Conservation (phyloP, 2,329 filamentous ascomycete genomes). For the Phaeomoniella chlamydospora region DNA sequence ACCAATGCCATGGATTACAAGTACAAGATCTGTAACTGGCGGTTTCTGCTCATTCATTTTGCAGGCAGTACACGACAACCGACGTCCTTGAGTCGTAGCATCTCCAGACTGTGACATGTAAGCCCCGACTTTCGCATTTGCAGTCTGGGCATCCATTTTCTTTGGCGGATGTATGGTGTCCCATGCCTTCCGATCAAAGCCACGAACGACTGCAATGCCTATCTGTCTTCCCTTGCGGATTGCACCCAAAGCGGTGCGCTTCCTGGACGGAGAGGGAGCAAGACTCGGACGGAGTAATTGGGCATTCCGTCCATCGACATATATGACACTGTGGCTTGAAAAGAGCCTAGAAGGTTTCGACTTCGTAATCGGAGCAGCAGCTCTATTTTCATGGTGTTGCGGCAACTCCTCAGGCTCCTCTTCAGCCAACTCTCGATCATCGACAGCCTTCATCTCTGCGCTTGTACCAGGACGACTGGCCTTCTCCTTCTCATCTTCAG, state of each 20-base stretch:
- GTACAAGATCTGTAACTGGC: slow-evolving; percentile 70
- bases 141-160: slow-evolving; percentile 22
- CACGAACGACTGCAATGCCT: slow-evolving; percentile 75
- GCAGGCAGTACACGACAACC: slow-evolving; percentile 41
- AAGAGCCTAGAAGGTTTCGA: slow-evolving; percentile 43
- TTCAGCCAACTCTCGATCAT: slow-evolving; percentile 1
- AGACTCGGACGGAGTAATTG: slow-evolving; percentile 78
- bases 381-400: slow-evolving; percentile 21
- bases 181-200: slow-evolving; percentile 71
- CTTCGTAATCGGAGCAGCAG: slow-evolving; percentile 23
- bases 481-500: slow-evolving; percentile 33
- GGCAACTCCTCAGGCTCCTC: slow-evolving; percentile 5
- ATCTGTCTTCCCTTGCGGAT: slow-evolving; percentile 73
- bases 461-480: slow-evolving; percentile 19
- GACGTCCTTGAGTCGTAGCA: slow-evolving; percentile 8
- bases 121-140: slow-evolving; percentile 19
- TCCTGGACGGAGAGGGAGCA: slow-evolving; percentile 72
- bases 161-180: slow-evolving; percentile 50
- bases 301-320: slow-evolving; percentile 61
- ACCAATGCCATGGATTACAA: slow-evolving; percentile 90
- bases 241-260: slow-evolving; percentile 64
- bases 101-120: slow-evolving; percentile 12
- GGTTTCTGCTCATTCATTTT: slow-evolving; percentile 44
- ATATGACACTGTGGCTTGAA: slow-evolving; percentile 69
- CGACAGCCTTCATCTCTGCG: slow-evolving; percentile 10